Conservation (phyloP, 2,329 filamentous ascomycete species). For the Aureobasidium uvarum region DNA sequence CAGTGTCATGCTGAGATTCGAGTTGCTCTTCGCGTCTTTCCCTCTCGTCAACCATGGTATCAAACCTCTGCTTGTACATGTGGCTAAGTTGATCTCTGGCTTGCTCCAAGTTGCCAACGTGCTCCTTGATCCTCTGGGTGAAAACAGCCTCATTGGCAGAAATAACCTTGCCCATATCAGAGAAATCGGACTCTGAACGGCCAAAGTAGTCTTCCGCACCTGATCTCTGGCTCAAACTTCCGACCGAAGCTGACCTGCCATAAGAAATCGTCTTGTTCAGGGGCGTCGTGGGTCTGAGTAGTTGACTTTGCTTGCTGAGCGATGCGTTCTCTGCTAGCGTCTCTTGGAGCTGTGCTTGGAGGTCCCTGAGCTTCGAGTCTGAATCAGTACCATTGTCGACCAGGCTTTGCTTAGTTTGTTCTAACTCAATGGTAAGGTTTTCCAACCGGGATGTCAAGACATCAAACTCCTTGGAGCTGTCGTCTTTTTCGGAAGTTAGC, state of each 20-base stretch:
- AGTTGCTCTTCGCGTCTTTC: slow-evolving; percentile 36
- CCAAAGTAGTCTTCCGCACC: slow-evolving; percentile 10
- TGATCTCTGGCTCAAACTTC: not conserved
- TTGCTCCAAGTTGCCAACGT: slow-evolving; percentile 39
- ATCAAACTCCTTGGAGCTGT: slow-evolving; percentile 26
- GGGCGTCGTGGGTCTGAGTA: slow-evolving; percentile 25
- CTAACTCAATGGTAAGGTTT: slow-evolving; percentile 27
- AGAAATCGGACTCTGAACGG: slow-evolving; percentile 36
- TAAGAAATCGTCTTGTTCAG: slow-evolving; percentile 1
- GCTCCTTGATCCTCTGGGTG: slow-evolving; percentile 39
- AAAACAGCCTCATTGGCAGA: slow-evolving; percentile 40
- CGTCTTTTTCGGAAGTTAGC: slow-evolving; percentile 25
- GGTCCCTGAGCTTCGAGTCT: slow-evolving; percentile 21
- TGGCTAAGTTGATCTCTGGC: slow-evolving; percentile 39
- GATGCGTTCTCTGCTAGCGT: slow-evolving; percentile 26
- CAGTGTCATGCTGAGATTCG: slow-evolving; percentile 34
- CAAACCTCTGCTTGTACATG: slow-evolving; percentile 39
- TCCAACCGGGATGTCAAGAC: slow-evolving; percentile 20
- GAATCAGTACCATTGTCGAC: slow-evolving; percentile 24
- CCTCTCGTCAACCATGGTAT: slow-evolving; percentile 36
- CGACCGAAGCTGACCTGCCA: not conserved
- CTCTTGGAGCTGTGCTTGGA: slow-evolving; percentile 19
- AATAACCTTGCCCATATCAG: slow-evolving; percentile 39
- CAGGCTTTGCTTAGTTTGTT: slow-evolving; percentile 24
- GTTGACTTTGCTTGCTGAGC: not conserved